phyloP scores from a whole-genome alignment of 208 protist genomes.

The Crithidia acanthocephali region DNA sequence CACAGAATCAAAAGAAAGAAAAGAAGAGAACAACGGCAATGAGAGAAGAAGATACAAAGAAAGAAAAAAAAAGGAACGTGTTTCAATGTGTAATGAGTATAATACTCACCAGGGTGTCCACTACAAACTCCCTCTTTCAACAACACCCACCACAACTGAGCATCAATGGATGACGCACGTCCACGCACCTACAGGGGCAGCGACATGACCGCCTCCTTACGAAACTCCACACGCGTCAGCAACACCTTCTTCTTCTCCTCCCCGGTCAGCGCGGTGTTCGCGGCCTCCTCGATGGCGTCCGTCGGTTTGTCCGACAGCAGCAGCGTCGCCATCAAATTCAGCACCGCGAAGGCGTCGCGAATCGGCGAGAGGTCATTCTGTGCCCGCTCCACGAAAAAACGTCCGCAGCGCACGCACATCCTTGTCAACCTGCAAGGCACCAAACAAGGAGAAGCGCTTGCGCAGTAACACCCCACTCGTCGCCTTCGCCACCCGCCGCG shows the following conservation, averaged over 20 bases:
- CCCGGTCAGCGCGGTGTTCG: constrained; percentile 64
- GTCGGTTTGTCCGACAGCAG: constrained; percentile 66
- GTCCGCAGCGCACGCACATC: constrained; percentile 72
- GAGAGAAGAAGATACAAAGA: too few species aligned
- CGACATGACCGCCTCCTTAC: constrained; percentile 56
- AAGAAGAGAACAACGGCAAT: too few species aligned
- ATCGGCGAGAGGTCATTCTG: constrained; percentile 56
- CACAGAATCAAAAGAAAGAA: too few species aligned
- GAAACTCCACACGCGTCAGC: constrained; percentile 70
- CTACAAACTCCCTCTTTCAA: not conserved
- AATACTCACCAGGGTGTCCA: too few species aligned
- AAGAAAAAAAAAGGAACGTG: too few species aligned
- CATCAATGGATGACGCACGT: too few species aligned
- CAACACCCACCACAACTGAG: too few species aligned
- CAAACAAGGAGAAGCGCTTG: constrained; percentile 67
- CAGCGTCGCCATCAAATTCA: constrained; percentile 61
- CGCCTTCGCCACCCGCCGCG: constrained; percentile 28
- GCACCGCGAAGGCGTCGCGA: constrained; percentile 51
- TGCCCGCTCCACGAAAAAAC: constrained; percentile 60
- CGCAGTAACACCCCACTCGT: constrained; percentile 49
- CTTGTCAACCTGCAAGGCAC: constrained; percentile 83
- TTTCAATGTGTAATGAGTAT: too few species aligned
- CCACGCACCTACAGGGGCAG: constrained; percentile 42
- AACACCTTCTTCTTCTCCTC: constrained; percentile 78
- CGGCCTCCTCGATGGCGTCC: constrained; percentile 68